Conservation (phyloP, 306 rosid species). For the Luffa aegyptiaca region DNA sequence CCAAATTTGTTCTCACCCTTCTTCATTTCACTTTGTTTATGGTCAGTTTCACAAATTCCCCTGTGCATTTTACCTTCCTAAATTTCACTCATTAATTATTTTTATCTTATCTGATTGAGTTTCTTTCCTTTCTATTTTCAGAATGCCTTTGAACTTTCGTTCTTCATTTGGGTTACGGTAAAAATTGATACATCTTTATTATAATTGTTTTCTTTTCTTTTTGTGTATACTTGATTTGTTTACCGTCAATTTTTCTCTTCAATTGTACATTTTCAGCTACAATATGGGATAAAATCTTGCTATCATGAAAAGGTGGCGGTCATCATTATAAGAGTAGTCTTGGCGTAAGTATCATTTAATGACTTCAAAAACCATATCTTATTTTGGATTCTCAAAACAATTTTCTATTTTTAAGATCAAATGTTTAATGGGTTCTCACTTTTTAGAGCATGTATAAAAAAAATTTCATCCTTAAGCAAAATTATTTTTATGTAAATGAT, state of each 20-base stretch:
- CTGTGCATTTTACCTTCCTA: background rate
- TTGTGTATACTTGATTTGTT: background rate
- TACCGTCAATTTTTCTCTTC: background rate
- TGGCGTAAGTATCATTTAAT: conserved; percentile 33
- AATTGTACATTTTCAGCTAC: conserved; percentile 16
- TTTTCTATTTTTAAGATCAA: background rate
- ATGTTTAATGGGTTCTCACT: background rate
- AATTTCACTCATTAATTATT: background rate
- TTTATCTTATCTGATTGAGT: too few relatives aligned
- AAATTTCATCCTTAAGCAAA: too few relatives aligned
- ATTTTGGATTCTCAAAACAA: background rate
- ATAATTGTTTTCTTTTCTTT: background rate
- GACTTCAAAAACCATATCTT: background rate
- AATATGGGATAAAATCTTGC: conserved; percentile 46
- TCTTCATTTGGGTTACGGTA: conserved; percentile 62
- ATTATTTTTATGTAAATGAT: too few relatives aligned
- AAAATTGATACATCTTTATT: background rate
- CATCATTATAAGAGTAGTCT: conserved; percentile 27
- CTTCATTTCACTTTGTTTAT: conserved; percentile 39
- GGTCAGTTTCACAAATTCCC: conserved; percentile 14
- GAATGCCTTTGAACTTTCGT: conserved; percentile 53
- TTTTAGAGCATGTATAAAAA: too few relatives aligned
- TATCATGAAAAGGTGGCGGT: conserved; percentile 31
- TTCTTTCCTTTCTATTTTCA: background rate
- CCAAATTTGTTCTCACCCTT: conserved; percentile 32